phyloP scores from a whole-genome alignment of 768 basidiomycete species.

The Amanita rimosa region DNA sequence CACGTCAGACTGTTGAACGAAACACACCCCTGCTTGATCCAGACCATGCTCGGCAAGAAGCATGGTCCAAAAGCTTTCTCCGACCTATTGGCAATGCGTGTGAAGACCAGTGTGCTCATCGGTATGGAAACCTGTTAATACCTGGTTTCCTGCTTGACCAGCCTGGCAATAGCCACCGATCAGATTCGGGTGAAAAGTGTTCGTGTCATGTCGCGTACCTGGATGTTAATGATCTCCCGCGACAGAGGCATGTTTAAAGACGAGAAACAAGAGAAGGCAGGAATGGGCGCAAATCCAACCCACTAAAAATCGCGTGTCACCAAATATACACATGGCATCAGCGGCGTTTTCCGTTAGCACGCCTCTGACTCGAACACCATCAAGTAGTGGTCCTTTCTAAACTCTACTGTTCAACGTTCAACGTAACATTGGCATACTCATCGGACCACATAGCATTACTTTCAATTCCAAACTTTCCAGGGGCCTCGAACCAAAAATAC shows the following conservation, averaged over 20 bases:
- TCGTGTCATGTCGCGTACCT: conserved; percentile 30
- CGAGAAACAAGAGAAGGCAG: conserved; percentile 6
- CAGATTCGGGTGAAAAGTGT: neutral
- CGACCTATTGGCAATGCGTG: conserved; percentile 31
- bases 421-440: too few relatives aligned
- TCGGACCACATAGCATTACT: too few relatives aligned
- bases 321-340: neutral
- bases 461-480: too few relatives aligned
- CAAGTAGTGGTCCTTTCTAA: too few relatives aligned
- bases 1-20: conserved; percentile 2
- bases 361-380: neutral
- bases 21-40: conserved; percentile 53
- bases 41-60: conserved; percentile 82
- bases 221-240: conserved; percentile 77
- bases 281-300: conserved; percentile 2
- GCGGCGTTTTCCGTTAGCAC: neutral
- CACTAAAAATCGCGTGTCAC: neutral
- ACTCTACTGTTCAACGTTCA: too few relatives aligned
- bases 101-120: conserved; percentile 11
- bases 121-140: conserved; percentile 10
- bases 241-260: conserved; percentile 34
- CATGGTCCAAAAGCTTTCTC: conserved; percentile 84
- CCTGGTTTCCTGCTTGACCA: conserved; percentile 59
- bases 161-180: conserved; percentile 28
- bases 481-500: too few relatives aligned